Percentiles rank a stretch among this genome's conserved stretches.
These are phyloP conservation scores for Synchytrium microbalum DNA, from an alignment of 371 early-diverging fungal species.

Conservation along the genomic window DNA sequence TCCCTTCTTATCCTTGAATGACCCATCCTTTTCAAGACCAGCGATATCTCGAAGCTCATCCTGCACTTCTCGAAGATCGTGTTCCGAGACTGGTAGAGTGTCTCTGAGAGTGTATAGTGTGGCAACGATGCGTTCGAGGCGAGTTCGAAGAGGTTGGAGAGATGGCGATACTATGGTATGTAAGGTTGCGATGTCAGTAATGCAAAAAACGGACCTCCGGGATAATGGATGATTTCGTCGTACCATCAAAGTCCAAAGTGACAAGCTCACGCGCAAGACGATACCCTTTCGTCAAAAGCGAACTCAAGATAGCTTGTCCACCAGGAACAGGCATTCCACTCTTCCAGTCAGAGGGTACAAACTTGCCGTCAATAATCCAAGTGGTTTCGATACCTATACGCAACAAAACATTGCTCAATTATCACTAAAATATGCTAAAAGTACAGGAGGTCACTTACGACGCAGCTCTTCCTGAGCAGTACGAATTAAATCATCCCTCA, in stretches of 20 bases:
- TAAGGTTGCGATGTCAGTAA: conserved; percentile 7
- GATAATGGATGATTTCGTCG: too few relatives aligned
- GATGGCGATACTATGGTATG: conserved; percentile 24
- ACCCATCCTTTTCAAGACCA: conserved; percentile 17
- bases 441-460: conserved; percentile 9
- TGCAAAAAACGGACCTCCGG: too few relatives aligned
- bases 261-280: conserved; percentile 21
- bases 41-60: conserved; percentile 21
- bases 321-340: conserved; percentile 20
- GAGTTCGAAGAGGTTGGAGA: conserved; percentile 15
- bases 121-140: conserved; percentile 17
- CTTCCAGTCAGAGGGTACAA: conserved; percentile 11
- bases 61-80: conserved; percentile 21
- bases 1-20: conserved; percentile 15
- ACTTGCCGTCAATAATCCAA: conserved; percentile 18
- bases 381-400: conserved; percentile 19
- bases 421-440: conserved; percentile 19
- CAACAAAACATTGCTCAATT: too few relatives aligned
- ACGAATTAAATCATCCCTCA: too few relatives aligned
- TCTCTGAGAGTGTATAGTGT: conserved; percentile 13
- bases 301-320: conserved; percentile 26
- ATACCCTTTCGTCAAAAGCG: conserved; percentile 21
- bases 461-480: conserved; percentile 1
- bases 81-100: neutral
- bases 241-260: too few relatives aligned